phyloP scores from a whole-genome alignment of 2,329 filamentous ascomycete species.

The Arthroderma sp. region DNA sequence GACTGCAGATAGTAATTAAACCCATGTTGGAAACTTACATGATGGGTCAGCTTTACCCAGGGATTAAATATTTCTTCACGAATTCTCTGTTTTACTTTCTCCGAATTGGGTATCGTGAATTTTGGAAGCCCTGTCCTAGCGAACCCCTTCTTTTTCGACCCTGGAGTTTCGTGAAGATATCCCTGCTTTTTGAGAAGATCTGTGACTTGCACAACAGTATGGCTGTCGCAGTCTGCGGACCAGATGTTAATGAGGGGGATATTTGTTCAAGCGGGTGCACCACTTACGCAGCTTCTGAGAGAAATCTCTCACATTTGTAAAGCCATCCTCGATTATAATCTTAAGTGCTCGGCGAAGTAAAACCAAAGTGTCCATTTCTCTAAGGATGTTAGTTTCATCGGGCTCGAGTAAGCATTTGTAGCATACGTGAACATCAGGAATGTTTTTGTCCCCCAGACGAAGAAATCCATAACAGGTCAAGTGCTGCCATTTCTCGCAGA shows the following conservation, averaged over 20 bases:
- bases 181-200: conserved; percentile 17
- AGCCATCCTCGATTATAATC: conserved; percentile 20
- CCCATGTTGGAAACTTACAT: conserved; percentile 14
- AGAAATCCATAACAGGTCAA: conserved; percentile 34
- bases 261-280: not conserved
- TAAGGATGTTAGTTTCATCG: conserved; percentile 15
- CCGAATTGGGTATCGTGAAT: conserved; percentile 14
- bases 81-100: conserved; percentile 13
- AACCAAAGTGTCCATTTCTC: conserved; percentile 17
- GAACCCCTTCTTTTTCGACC: conserved; percentile 21
- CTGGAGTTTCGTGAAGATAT: conserved; percentile 17
- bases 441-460: conserved; percentile 21
- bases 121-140: conserved; percentile 18
- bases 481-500: conserved; percentile 35
- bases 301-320: conserved; percentile 16
- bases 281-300: conserved; percentile 21
- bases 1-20: not conserved
- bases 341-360: conserved; percentile 17
- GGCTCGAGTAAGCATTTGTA: conserved; percentile 32
- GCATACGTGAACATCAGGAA: conserved; percentile 33
- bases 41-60: conserved; percentile 20
- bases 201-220: conserved; percentile 18
- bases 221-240: conserved; percentile 19
- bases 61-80: conserved; percentile 20
- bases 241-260: not conserved